Evolutionary conservation across 768 basidiomycete genomes (phyloP).

Genomic region (Leccinum obscurum): DNA sequence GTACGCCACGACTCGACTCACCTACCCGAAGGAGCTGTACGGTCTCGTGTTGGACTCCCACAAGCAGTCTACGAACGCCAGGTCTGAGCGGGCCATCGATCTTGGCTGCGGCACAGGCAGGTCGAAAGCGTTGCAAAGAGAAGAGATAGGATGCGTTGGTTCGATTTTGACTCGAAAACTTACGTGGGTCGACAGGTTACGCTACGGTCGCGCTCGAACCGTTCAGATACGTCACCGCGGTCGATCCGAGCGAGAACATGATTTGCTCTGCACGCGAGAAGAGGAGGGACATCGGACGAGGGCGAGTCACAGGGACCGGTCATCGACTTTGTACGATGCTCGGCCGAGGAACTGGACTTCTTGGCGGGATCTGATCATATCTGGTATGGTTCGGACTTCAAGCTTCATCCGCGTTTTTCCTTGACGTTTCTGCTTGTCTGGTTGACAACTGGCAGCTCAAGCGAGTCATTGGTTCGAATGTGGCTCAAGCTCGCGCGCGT

Average conservation of each 20-base stretch:
- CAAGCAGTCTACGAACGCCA: slow-evolving; percentile 20
- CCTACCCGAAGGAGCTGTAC: slow-evolving; percentile 67
- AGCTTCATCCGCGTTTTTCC: too few species aligned
- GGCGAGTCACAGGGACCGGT: slow-evolving; percentile 15
- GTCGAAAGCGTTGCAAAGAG: not conserved
- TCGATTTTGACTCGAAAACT: too few species aligned
- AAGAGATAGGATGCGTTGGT: not conserved
- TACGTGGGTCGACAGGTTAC: slow-evolving; percentile 49
- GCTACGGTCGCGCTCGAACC: slow-evolving; percentile 57
- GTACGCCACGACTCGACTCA: slow-evolving; percentile 67
- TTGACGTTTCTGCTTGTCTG: too few species aligned
- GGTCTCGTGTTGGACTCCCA: slow-evolving; percentile 64
- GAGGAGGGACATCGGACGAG: not conserved
- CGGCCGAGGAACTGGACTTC: slow-evolving; percentile 56
- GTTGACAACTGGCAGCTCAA: slow-evolving; percentile 64
- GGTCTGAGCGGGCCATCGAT: slow-evolving; percentile 65
- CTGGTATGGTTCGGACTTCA: slow-evolving; percentile 47
- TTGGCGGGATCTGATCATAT: slow-evolving; percentile 61
- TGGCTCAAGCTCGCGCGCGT: slow-evolving; percentile 70
- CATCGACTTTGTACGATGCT: slow-evolving; percentile 36
- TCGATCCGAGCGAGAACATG: slow-evolving; percentile 80
- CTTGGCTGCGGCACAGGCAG: slow-evolving; percentile 80
- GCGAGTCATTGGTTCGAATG: slow-evolving; percentile 83
- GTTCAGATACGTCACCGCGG: slow-evolving; percentile 63
- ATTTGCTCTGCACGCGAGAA: slow-evolving; percentile 47